Conservation (phyloP, 345 rosid genomes). For the Clausena lansium region DNA sequence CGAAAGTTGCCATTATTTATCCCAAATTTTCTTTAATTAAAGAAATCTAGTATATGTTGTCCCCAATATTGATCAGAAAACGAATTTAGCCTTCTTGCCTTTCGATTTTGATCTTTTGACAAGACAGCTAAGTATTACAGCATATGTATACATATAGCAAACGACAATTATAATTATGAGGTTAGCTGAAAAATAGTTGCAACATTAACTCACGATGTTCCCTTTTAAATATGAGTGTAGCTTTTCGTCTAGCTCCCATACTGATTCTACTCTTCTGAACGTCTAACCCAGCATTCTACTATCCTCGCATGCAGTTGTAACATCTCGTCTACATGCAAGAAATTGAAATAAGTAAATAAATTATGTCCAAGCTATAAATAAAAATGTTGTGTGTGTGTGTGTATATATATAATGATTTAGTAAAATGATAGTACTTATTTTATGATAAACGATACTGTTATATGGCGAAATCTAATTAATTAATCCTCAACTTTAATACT, state of each 20-base stretch:
- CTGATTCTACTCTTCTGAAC: not conserved
- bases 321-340: not conserved
- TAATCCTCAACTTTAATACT: too few species aligned
- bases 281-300: not conserved
- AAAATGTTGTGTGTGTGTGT: too few species aligned
- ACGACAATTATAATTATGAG: not conserved
- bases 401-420: accelerated
- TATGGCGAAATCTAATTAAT: too few species aligned
- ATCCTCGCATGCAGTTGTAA: not conserved
- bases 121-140: not conserved
- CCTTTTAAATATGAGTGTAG: not conserved
- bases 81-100: not conserved
- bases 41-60: not conserved
- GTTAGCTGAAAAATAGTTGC: not conserved
- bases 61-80: not conserved
- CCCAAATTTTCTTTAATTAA: not conserved
- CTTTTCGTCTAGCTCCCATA: not conserved
- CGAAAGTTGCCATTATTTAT: not conserved
- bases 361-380: too few species aligned
- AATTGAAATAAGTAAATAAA: not conserved
- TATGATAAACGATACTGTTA: too few species aligned
- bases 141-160: not conserved
- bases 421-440: too few species aligned
- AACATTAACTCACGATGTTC: not conserved
- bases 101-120: not conserved